A percentile compares a stretch with the other conserved stretches of the same genome.
Conservation (phyloP, 129 eudicot species). For the Tagetes erecta region DNA sequence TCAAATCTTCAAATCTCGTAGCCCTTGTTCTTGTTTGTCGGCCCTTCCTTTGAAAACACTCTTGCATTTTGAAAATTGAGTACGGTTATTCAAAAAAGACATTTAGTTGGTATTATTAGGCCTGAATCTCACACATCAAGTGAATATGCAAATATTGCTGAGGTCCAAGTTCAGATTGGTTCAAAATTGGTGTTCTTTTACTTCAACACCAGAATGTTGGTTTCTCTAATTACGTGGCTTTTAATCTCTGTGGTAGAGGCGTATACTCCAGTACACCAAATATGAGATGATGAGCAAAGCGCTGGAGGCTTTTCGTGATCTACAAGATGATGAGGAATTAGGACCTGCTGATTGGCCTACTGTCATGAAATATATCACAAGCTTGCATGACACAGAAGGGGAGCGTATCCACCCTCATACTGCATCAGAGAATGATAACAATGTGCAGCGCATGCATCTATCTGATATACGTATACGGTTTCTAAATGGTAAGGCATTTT, state of each 20-base stretch:
- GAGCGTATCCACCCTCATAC: conserved; percentile 69
- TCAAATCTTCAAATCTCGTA: background rate
- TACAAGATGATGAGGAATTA: conserved; percentile 89
- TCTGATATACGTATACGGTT: conserved; percentile 82
- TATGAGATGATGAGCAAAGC: conserved; percentile 93
- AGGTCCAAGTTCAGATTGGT: background rate
- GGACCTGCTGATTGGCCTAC: conserved; percentile 98
- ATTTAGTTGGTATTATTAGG: background rate
- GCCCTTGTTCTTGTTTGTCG: background rate
- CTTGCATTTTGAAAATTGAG: background rate
- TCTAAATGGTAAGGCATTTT: conserved; percentile 57
- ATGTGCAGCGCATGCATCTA: conserved; percentile 55
- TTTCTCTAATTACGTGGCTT: background rate
- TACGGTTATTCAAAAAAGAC: background rate
- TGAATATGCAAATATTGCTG: background rate
- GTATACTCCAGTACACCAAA: conserved; percentile 81
- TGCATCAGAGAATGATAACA: conserved; percentile 38
- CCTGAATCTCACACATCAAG: background rate
- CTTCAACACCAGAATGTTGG: background rate
- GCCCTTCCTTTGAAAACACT: background rate
- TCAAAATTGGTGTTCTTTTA: background rate
- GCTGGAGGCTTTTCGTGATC: conserved; percentile 79
- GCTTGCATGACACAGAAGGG: conserved; percentile 66
- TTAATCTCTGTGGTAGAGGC: conserved; percentile 51
- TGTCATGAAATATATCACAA: conserved; percentile 63